These are phyloP conservation scores for Saccharomycodes ludwigii DNA, from an alignment of 805 yeast species.

Conservation along the genomic window DNA sequence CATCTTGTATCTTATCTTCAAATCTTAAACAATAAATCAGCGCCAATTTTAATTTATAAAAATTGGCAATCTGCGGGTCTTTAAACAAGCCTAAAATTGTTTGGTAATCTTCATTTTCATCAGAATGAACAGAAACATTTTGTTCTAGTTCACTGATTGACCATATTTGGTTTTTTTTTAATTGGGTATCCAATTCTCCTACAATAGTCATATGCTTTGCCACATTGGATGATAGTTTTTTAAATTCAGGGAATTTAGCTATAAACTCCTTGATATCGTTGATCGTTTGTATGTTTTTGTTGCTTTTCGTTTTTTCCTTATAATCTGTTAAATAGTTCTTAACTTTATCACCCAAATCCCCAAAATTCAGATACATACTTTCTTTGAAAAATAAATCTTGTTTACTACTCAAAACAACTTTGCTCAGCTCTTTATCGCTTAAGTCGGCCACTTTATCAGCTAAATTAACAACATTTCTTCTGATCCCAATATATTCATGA, in stretches of 20 bases:
- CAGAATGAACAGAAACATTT: constrained; percentile 55
- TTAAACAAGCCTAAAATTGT: constrained; percentile 45
- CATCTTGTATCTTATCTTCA: constrained; percentile 38
- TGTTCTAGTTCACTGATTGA: constrained; percentile 87
- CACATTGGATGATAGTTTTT: constrained; percentile 75
- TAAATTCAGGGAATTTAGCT: constrained; percentile 89
- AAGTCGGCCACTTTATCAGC: constrained; percentile 42
- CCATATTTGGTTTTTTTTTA: constrained; percentile 57
- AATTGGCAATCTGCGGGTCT: constrained; percentile 32
- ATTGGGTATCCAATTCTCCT: constrained; percentile 69
- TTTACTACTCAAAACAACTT: constrained; percentile 52
- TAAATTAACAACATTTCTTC: constrained; percentile 67
- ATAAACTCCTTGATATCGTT: constrained; percentile 85
- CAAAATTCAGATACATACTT: constrained; percentile 83
- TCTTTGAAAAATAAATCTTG: constrained; percentile 71
- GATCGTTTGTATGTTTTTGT: constrained; percentile 54
- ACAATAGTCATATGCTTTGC: constrained; percentile 87
- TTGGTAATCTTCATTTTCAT: constrained; percentile 42
- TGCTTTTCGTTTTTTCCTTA: constrained; percentile 66
- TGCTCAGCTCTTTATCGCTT: constrained; percentile 39
- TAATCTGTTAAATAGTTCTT: constrained; percentile 76
- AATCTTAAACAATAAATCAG: constrained; percentile 65
- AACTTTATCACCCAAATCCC: constrained; percentile 83
- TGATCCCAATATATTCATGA: constrained; percentile 78
- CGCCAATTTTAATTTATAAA: constrained; percentile 57